These are phyloP conservation scores for Eucalyptus polyanthemos DNA, from an alignment of 345 rosid genomes.

Conservation along the genomic window DNA sequence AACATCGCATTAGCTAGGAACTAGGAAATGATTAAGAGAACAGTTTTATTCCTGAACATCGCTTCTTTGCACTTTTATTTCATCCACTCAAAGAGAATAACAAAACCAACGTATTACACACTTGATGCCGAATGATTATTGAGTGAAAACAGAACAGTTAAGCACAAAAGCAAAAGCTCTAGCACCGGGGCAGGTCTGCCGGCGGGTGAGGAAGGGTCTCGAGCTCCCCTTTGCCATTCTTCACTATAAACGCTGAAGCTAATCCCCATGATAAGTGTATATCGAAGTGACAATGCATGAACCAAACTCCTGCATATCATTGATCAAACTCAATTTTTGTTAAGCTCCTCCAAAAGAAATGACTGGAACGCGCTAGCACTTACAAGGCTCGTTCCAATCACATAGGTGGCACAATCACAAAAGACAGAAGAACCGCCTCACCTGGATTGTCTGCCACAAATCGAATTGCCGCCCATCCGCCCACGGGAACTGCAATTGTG, in stretches of 20 bases:
- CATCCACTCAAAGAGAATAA: neutral
- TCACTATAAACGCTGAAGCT: slow-evolving; percentile 57
- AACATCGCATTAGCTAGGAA: neutral
- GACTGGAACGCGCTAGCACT: neutral
- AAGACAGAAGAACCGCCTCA: neutral
- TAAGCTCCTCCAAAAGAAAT: neutral
- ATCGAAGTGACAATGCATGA: slow-evolving; percentile 81
- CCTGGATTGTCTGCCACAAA: slow-evolving; percentile 78
- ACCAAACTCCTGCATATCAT: slow-evolving; percentile 56
- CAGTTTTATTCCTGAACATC: neutral
- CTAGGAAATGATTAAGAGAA: neutral
- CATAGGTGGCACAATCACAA: neutral
- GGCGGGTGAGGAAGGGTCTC: slow-evolving; percentile 77
- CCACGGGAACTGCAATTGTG: slow-evolving; percentile 83
- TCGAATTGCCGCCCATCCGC: slow-evolving; percentile 91
- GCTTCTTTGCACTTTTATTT: neutral
- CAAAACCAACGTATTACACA: neutral
- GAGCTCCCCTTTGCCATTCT: slow-evolving; percentile 40
- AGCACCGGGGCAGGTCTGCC: slow-evolving; percentile 64
- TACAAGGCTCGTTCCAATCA: neutral
- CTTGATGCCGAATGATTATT: neutral
- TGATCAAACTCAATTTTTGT: neutral
- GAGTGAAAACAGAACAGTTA: neutral
- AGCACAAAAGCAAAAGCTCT: neutral
- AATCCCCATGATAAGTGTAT: slow-evolving; percentile 81